Evolutionary conservation across 2,329 filamentous ascomycete genomes (phyloP).

Genomic region (Alternaria brassicae): DNA sequence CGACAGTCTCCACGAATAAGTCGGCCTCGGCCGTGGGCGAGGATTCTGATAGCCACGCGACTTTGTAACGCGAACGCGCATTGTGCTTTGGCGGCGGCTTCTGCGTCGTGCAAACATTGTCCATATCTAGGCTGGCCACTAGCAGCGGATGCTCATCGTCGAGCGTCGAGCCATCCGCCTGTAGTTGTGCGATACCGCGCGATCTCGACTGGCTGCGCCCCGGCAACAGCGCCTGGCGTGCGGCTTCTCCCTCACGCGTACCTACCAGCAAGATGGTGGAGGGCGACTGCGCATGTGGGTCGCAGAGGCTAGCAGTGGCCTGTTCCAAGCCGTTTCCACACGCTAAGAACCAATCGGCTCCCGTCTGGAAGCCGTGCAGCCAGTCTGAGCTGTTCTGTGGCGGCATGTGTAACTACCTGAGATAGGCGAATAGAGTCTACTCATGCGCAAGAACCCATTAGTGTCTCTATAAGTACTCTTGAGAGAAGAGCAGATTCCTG

Average conservation of each 20-base stretch:
- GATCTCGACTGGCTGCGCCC: not conserved
- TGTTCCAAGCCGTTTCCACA: constrained; percentile 2
- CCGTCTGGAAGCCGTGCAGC: constrained; percentile 16
- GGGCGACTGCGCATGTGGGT: constrained; percentile 7
- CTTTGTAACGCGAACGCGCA: constrained; percentile 1
- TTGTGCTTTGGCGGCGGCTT: not conserved
- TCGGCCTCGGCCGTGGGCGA: not conserved
- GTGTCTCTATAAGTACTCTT: constrained; percentile 11
- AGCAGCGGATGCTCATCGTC: constrained; percentile 13
- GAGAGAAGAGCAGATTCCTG: not conserved
- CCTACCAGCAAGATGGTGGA: constrained; percentile 17
- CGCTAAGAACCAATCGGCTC: constrained; percentile 17
- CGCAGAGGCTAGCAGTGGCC: constrained; percentile 1
- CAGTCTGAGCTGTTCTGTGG: constrained; percentile 3
- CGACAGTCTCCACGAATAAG: constrained; percentile 9
- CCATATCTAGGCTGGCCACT: constrained; percentile 10
- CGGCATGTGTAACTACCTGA: constrained; percentile 11
- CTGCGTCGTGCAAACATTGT: constrained; percentile 5
- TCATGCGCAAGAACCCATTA: not conserved
- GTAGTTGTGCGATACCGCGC: constrained; percentile 10
- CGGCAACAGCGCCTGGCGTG: constrained; percentile 4
- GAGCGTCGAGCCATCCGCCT: not conserved
- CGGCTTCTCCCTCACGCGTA: constrained; percentile 3
- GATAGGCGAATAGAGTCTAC: not conserved
- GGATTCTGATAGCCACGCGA: constrained; percentile 8